Percentiles rank a stretch among this genome's conserved stretches.
These are phyloP conservation scores for Monosporascus sp. DNA, from an alignment of 2,329 filamentous ascomycete species.

Conservation along the genomic window DNA sequence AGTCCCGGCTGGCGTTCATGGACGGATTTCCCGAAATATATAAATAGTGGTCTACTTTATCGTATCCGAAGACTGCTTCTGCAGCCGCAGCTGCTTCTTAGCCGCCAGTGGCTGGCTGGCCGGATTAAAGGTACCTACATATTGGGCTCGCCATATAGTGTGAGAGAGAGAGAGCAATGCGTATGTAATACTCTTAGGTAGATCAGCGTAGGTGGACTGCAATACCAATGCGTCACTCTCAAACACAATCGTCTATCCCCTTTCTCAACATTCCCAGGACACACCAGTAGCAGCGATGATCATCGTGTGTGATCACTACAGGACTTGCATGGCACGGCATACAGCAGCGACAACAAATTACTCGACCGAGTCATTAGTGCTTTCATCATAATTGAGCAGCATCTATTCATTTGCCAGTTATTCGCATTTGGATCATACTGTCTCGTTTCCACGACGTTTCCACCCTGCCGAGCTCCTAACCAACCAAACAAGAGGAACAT, in stretches of 20 bases:
- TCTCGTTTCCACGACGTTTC: not conserved
- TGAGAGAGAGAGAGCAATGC: not conserved
- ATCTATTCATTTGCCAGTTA: slow-evolving; percentile 7
- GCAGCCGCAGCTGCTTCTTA: not conserved
- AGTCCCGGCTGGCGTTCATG: too few relatives aligned
- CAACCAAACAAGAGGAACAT: not conserved
- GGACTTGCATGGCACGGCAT: too few relatives aligned
- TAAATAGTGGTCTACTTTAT: too few relatives aligned
- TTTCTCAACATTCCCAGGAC: too few relatives aligned
- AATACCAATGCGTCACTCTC: slow-evolving; percentile 6
- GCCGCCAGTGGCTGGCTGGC: slow-evolving; percentile 24
- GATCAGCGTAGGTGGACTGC: slow-evolving; percentile 13
- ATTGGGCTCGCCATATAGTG: too few relatives aligned
- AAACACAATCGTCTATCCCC: too few relatives aligned
- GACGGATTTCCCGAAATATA: too few relatives aligned
- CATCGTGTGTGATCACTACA: too few relatives aligned
- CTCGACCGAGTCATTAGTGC: too few relatives aligned
- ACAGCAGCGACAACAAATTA: too few relatives aligned
- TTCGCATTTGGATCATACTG: slow-evolving; percentile 10
- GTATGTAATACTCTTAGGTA: slow-evolving; percentile 7
- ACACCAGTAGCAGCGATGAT: too few relatives aligned
- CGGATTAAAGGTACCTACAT: slow-evolving; percentile 12
- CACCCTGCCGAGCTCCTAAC: not conserved
- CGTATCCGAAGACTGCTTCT: too few relatives aligned
- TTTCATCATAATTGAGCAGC: not conserved